These are phyloP conservation scores for Sporothrix euskadiensis DNA, from an alignment of 2,329 filamentous ascomycete genomes.

Conservation along the genomic window DNA sequence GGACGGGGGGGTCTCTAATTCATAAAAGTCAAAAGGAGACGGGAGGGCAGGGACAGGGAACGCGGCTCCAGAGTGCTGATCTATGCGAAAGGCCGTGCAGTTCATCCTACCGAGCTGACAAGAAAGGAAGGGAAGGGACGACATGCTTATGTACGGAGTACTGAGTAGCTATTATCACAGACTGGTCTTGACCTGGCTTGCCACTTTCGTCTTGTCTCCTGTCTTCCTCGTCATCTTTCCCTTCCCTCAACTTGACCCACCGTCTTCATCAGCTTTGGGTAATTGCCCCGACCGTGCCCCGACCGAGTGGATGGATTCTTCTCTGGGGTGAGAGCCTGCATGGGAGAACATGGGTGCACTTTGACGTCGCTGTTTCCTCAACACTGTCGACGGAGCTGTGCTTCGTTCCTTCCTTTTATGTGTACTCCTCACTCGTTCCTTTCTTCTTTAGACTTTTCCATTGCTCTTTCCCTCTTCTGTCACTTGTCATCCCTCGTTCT, in stretches of 20 bases:
- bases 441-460: conserved; percentile 13
- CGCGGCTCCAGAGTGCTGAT: conserved; percentile 17
- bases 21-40: not conserved
- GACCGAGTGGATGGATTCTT: not conserved
- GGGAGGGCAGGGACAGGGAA: not conserved
- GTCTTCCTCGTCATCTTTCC: not conserved
- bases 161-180: not conserved
- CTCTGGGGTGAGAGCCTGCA: not conserved
- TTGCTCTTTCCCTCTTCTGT: not conserved
- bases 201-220: not conserved
- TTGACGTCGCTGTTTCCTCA: not conserved
- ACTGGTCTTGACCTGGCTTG: not conserved
- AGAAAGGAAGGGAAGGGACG: not conserved
- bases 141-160: not conserved
- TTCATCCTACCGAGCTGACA: not conserved
- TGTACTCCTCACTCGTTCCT: not conserved
- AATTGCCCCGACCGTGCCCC: conserved; percentile 16
- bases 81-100: conserved; percentile 14
- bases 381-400: not conserved
- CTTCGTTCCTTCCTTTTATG: not conserved
- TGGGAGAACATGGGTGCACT: not conserved
- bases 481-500: not conserved
- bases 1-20: not conserved
- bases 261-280: not conserved
- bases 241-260: not conserved